Conservation (phyloP, 2,329 filamentous ascomycete genomes). For the Arthrobotrys entomopaga region DNA sequence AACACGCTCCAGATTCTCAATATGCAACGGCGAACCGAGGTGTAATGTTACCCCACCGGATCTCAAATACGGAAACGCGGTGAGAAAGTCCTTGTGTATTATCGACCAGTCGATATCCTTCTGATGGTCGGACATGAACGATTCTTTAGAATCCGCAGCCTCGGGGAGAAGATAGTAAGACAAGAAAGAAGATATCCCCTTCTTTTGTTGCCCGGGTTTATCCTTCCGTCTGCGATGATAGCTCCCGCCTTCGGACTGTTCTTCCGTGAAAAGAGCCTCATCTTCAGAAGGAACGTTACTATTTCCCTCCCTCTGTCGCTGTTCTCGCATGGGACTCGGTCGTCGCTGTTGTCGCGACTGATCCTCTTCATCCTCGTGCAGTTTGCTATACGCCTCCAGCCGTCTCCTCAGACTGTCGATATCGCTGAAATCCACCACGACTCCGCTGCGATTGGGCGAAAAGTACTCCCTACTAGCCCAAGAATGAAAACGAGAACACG, state of each 20-base stretch:
- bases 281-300: slow-evolving; percentile 43
- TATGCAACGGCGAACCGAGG: slow-evolving; percentile 48
- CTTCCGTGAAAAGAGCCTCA: slow-evolving; percentile 42
- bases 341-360: slow-evolving; percentile 10
- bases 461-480: slow-evolving; percentile 54
- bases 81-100: slow-evolving; percentile 50
- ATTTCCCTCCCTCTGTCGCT: slow-evolving; percentile 8
- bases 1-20: slow-evolving; percentile 44
- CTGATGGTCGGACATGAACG: slow-evolving; percentile 41
- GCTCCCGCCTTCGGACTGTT: slow-evolving; percentile 44
- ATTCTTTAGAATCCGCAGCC: slow-evolving; percentile 48
- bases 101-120: slow-evolving; percentile 49
- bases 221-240: slow-evolving; percentile 29
- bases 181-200: slow-evolving; percentile 50
- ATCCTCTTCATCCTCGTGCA: slow-evolving; percentile 46
- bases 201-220: slow-evolving; percentile 27
- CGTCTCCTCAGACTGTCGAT: slow-evolving; percentile 34
- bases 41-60: slow-evolving; percentile 45
- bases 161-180: slow-evolving; percentile 50
- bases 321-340: slow-evolving; percentile 15
- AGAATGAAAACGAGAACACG: slow-evolving; percentile 51
- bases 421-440: slow-evolving; percentile 53
- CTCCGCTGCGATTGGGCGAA: slow-evolving; percentile 38
- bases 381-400: slow-evolving; percentile 44
- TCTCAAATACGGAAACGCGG: slow-evolving; percentile 41